Evolutionary conservation across 495 filamentous ascomycete species (phyloP).

Genomic region (Aspergillus egyptiacus): DNA sequence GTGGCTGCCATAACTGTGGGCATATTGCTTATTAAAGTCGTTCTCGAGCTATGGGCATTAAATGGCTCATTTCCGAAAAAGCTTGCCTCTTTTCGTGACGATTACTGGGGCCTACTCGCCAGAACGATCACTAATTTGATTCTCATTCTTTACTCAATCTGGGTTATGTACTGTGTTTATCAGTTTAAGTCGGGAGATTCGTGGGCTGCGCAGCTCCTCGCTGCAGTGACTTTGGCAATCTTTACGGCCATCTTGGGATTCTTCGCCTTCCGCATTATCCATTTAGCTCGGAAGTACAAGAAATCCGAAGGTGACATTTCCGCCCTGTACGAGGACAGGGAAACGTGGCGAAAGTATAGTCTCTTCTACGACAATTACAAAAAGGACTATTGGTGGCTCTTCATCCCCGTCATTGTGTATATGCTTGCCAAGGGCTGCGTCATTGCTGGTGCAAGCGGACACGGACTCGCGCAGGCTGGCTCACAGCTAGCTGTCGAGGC

Average conservation of each 20-base stretch:
- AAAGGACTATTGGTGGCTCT: constrained; percentile 92
- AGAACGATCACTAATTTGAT: constrained; percentile 89
- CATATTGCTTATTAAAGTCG: constrained; percentile 85
- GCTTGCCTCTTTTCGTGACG: constrained; percentile 79
- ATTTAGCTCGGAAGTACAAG: constrained; percentile 67
- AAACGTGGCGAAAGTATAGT: constrained; percentile 90
- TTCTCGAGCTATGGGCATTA: constrained; percentile 86
- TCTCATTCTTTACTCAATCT: constrained; percentile 86
- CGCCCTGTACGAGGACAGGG: constrained; percentile 78
- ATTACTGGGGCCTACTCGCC: constrained; percentile 88
- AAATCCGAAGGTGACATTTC: constrained; percentile 65
- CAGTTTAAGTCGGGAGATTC: constrained; percentile 92
- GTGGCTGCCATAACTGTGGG: constrained; percentile 78
- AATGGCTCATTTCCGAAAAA: constrained; percentile 81
- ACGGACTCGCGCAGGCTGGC: constrained; percentile 73
- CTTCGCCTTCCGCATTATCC: constrained; percentile 79
- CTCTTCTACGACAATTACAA: constrained; percentile 96
- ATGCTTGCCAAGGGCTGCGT: constrained; percentile 86
- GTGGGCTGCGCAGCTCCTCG: constrained; percentile 86
- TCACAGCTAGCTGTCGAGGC: constrained; percentile 78
- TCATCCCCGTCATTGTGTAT: constrained; percentile 86
- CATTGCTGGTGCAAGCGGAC: constrained; percentile 79
- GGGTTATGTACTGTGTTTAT: constrained; percentile 94
- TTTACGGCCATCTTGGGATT: constrained; percentile 75
- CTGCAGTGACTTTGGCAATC: constrained; percentile 68